Percentiles rank a stretch among this genome's conserved stretches.
Conservation (phyloP, 73 alveolate genomes). For the Durusdinium trenchii region DNA sequence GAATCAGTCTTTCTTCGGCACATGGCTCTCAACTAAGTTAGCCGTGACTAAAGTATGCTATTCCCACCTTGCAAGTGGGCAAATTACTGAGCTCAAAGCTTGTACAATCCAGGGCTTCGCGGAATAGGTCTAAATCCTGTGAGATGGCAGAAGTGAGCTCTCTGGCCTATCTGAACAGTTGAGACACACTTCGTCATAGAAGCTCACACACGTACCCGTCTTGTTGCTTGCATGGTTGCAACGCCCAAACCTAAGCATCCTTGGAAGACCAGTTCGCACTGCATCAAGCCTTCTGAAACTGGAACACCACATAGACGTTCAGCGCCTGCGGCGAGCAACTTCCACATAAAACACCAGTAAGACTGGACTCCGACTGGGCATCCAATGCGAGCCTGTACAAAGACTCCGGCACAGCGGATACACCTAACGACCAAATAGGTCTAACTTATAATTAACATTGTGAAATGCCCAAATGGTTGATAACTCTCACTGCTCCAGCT, state of each 20-base stretch:
- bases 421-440: background rate
- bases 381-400: background rate
- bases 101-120: slow-evolving; percentile 65
- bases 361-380: no score
- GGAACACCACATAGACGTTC: slow-evolving; percentile 85
- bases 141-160: no score
- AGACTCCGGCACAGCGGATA: background rate
- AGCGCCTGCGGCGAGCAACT: slow-evolving; percentile 11
- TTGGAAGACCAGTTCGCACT: background rate
- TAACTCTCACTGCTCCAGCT: no score
- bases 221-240: background rate
- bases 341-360: background rate
- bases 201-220: background rate
- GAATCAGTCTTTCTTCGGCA: no score
- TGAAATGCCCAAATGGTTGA: no score
- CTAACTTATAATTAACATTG: background rate
- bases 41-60: background rate
- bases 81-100: slow-evolving; percentile 13
- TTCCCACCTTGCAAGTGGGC: background rate
- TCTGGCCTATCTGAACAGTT: no score
- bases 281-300: slow-evolving; percentile 32
- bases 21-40: no score
- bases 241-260: background rate
- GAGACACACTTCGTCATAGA: background rate
- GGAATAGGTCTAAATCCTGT: slow-evolving; percentile 56